Base-by-base conservation (phyloP, 768 basidiomycete genomes). In the Crassisporium funariophilum region DNA sequence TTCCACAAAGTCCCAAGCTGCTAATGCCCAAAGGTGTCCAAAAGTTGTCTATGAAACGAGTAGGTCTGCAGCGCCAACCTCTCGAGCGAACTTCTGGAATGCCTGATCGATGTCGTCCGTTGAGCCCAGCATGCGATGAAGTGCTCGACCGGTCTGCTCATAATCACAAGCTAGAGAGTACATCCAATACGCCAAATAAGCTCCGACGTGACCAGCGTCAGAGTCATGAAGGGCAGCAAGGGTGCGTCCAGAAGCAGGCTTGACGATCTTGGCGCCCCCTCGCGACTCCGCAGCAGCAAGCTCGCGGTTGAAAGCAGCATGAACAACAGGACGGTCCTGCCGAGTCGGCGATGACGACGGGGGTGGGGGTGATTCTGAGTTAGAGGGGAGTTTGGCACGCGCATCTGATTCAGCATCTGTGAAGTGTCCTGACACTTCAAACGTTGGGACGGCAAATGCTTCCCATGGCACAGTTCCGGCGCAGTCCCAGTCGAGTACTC, bases 381-480 rank as follows among this genome's bases (percentile, higher is more conserved):
- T 56, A 12, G 57, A 57, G 35, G 50, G 48, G 22, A 42, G 22
- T 34, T 54, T 51, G 27, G 57, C 52, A 5, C 48, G 41, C 6
- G 57, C 49, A 15, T 50, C 53, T 0, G 59, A 46, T 21, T 64
- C 65, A 2, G 62, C 46, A 23, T 67, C 66, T 10, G 60, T 57
- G 37, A 67, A 69, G 40, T 72, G 66, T 2, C 70, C 72, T 2
- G 69, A 70, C 4, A 73, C 70, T 44, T 73, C 72, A 38, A 70
- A 73, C 2, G 69, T 72, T 9, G 70, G 69, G 7, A 71, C 70
- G 9, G 70, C 72, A 37, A 71, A 71, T 10, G 69, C 69, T 47
- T 73, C 72, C 72, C 72, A 73, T 9, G 72, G 72, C 10, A 73
- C 72, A 2, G 72, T 72, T 12, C 69, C 69, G 0, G 71, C 70